These are phyloP conservation scores for Irpex lacteus DNA, from an alignment of 1,284 basidiomycete species.

Conservation along the genomic window DNA sequence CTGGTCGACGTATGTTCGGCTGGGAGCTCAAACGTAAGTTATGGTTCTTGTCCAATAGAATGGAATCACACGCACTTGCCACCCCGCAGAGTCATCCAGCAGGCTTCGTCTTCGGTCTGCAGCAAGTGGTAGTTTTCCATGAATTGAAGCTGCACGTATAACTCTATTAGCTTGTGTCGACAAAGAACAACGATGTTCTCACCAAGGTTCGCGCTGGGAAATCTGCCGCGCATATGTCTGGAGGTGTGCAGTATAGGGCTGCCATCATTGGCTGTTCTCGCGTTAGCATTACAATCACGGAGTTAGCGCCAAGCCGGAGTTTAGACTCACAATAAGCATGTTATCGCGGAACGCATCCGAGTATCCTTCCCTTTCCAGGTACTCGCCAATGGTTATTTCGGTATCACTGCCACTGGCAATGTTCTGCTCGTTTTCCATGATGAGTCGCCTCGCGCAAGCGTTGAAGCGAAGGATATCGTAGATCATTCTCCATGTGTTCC, in stretches of 20 bases:
- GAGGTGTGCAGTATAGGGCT: neutral
- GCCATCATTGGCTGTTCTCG: neutral
- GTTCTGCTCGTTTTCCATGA: neutral
- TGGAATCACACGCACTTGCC: neutral
- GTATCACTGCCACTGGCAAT: neutral
- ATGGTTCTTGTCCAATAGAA: neutral
- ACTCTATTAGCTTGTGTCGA: neutral
- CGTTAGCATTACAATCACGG: neutral
- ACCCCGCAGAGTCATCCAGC: constrained; percentile 4
- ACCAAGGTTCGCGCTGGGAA: neutral
- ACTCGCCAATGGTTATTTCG: constrained; percentile 1
- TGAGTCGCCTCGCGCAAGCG: neutral
- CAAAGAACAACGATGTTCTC: neutral
- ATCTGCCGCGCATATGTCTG: neutral
- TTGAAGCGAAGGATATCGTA: constrained; percentile 1
- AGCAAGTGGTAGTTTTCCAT: constrained; percentile 2
- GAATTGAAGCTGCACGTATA: neutral
- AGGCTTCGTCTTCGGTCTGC: neutral
- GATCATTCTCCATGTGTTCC: neutral
- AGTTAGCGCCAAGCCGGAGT: neutral
- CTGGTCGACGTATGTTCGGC: neutral
- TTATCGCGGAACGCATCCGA: neutral
- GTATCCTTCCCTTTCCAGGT: constrained; percentile 1
- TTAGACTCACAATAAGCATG: neutral
- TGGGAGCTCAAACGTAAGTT: neutral